A percentile compares a stretch with the other conserved stretches of the same genome.
Evolutionary conservation across 1,139 yeast species (phyloP).

Genomic region (Suhomyces chickasaworum): DNA sequence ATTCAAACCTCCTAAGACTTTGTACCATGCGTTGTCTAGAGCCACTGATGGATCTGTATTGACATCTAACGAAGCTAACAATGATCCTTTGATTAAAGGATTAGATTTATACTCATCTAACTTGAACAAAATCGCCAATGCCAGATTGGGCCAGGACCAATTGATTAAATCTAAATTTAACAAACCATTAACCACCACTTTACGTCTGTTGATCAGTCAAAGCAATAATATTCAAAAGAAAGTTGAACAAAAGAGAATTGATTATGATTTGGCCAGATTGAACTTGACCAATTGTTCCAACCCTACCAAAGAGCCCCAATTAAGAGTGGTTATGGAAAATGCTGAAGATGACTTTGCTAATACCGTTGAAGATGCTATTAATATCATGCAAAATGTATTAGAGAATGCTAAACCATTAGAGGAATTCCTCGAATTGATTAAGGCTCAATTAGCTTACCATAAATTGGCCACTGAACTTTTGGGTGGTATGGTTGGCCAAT

Average conservation of each 20-base stretch:
- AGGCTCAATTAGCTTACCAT: constrained; percentile 84
- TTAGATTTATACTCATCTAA: constrained; percentile 48
- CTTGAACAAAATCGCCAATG: constrained; percentile 72
- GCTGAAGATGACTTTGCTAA: constrained; percentile 91
- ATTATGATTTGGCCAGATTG: constrained; percentile 78
- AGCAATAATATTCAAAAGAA: constrained; percentile 72
- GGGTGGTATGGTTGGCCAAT: constrained; percentile 64
- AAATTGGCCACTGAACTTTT: constrained; percentile 73
- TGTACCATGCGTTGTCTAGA: constrained; percentile 80
- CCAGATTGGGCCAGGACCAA: constrained; percentile 81
- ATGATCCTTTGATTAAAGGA: constrained; percentile 47
- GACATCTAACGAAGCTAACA: constrained; percentile 47
- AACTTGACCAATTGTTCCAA: constrained; percentile 63
- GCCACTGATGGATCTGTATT: constrained; percentile 63
- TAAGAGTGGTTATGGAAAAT: constrained; percentile 77
- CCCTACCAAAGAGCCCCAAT: constrained; percentile 74
- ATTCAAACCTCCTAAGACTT: constrained; percentile 72
- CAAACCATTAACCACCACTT: constrained; percentile 62
- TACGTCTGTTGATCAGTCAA: constrained; percentile 63
- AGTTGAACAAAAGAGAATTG: constrained; percentile 78
- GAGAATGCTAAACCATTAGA: constrained; percentile 73
- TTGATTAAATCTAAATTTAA: constrained; percentile 72
- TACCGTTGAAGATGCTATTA: constrained; percentile 86
- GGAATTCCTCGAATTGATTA: constrained; percentile 67
- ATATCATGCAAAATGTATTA: constrained; percentile 80